Evolutionary conservation across 352 stramenopile species (phyloP).

Genomic region (Pythium grandisporangium): DNA sequence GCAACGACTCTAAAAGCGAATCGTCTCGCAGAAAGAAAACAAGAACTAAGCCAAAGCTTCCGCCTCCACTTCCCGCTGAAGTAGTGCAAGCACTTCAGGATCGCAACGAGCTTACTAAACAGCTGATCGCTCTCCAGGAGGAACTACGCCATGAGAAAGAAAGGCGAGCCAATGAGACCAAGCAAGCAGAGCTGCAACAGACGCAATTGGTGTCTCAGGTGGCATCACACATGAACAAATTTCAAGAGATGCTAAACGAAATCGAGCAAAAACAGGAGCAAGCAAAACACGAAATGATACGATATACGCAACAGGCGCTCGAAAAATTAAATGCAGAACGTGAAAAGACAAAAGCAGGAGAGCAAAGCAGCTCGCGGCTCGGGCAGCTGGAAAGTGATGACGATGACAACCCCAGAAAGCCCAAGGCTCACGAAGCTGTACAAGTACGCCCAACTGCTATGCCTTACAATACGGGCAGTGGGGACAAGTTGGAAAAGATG

Average conservation of each 20-base stretch:
- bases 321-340: conserved; percentile 26
- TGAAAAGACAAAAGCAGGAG: conserved; percentile 12
- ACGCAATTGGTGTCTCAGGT: conserved; percentile 35
- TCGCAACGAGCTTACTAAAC: conserved; percentile 44
- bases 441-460: no score
- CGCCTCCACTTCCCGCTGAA: conserved; percentile 13
- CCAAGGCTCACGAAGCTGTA: no score
- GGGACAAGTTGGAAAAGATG: conserved; percentile 42
- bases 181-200: conserved; percentile 40
- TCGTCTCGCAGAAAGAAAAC: no score
- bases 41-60: conserved; percentile 13
- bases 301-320: conserved; percentile 51
- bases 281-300: conserved; percentile 51
- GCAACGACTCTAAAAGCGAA: no score
- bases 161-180: conserved; percentile 25
- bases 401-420: conserved; percentile 2
- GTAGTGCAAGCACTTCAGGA: conserved; percentile 38
- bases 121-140: conserved; percentile 45
- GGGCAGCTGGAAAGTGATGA: conserved; percentile 46
- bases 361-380: conserved; percentile 17
- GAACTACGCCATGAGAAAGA: conserved; percentile 45
- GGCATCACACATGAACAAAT: conserved; percentile 42
- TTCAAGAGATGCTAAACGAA: conserved; percentile 42
- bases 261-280: conserved; percentile 63
- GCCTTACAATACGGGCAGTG: no score